A percentile compares a stretch with the other conserved stretches of the same genome.
Evolutionary conservation across 208 protist species (phyloP).

Genomic region (Crithidia thermophila): DNA sequence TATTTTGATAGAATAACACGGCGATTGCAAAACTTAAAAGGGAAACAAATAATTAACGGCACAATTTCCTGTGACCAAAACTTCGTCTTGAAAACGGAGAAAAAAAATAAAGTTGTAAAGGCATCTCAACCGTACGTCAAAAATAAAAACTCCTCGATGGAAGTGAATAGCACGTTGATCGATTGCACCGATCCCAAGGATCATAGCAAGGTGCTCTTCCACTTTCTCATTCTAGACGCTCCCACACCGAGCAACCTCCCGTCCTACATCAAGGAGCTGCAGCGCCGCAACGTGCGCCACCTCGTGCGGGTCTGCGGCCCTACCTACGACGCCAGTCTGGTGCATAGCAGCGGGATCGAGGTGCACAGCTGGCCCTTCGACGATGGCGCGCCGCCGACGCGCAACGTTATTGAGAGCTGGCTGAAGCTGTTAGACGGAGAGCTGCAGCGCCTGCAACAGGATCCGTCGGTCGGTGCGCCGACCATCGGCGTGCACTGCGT

Average conservation of each 20-base stretch:
- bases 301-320: conserved; percentile 88
- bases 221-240: conserved; percentile 89
- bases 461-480: conserved; percentile 21
- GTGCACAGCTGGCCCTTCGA: conserved; percentile 91
- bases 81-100: not conserved
- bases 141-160: conserved; percentile 38
- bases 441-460: conserved; percentile 25
- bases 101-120: not conserved
- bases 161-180: conserved; percentile 85
- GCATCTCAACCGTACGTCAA: too few relatives aligned
- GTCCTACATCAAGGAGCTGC: conserved; percentile 90
- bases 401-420: conserved; percentile 81
- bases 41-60: too few relatives aligned
- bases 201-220: conserved; percentile 43
- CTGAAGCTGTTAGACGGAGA: conserved; percentile 78
- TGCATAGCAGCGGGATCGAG: conserved; percentile 74
- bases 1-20: too few relatives aligned
- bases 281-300: conserved; percentile 75
- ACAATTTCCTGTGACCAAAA: too few relatives aligned
- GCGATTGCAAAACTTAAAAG: too few relatives aligned
- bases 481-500: conserved; percentile 93
- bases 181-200: conserved; percentile 70
- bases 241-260: conserved; percentile 87
- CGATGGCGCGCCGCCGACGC: conserved; percentile 88
- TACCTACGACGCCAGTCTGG: conserved; percentile 73